phyloP scores from a whole-genome alignment of 352 stramenopile genomes.

The Phytophthora melonis region DNA sequence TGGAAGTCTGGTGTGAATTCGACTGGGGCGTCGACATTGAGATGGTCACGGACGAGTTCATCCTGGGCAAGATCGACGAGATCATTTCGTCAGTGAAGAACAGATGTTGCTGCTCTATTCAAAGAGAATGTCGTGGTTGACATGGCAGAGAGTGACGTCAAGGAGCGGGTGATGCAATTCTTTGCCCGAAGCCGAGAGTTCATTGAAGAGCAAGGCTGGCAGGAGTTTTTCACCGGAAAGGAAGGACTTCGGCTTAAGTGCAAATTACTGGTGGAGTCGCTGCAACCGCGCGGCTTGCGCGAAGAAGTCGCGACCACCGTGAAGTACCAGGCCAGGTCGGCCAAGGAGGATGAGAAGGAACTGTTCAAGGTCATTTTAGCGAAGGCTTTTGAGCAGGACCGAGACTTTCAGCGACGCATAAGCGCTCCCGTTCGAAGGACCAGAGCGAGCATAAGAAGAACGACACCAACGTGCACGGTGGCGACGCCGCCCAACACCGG shows the following conservation, averaged over 20 bases:
- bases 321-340: conserved; percentile 19
- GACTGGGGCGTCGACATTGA: conserved; percentile 13
- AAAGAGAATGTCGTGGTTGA: conserved; percentile 24
- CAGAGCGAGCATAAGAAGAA: conserved; percentile 8
- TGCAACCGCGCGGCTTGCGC: conserved; percentile 13
- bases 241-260: conserved; percentile 17
- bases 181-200: conserved; percentile 19
- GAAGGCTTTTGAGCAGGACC: conserved; percentile 25
- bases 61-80: conserved; percentile 24
- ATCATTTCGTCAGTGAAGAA: conserved; percentile 33
- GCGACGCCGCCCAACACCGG: not conserved
- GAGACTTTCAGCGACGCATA: conserved; percentile 24
- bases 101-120: conserved; percentile 29
- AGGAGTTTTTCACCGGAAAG: conserved; percentile 20
- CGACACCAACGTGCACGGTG: not conserved
- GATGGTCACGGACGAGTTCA: conserved; percentile 21
- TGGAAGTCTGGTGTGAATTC: conserved; percentile 19
- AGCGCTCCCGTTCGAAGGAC: conserved; percentile 10
- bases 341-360: conserved; percentile 17
- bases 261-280: conserved; percentile 18
- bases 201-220: conserved; percentile 30
- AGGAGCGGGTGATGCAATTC: conserved; percentile 27
- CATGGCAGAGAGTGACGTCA: conserved; percentile 17
- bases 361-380: conserved; percentile 24
- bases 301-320: conserved; percentile 15